Evolutionary conservation across 768 basidiomycete species (phyloP).

Genomic region (Boletales sp.): DNA sequence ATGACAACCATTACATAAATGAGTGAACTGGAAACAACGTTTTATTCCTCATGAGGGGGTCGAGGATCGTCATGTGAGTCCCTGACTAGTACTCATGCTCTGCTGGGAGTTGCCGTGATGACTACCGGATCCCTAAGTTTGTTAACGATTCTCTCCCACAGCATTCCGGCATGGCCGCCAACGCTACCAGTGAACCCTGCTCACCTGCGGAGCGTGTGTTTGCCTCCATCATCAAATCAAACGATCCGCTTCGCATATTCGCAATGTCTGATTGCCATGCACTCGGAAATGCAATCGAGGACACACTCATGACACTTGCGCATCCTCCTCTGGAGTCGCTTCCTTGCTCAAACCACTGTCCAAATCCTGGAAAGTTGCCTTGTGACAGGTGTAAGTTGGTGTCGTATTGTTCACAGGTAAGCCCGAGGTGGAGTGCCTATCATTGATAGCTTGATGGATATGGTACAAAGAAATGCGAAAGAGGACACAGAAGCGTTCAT

Average conservation of each 20-base stretch:
- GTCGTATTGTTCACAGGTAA: constrained; percentile 41
- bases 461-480: constrained; percentile 36
- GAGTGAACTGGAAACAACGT: constrained; percentile 5
- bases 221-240: constrained; percentile 12
- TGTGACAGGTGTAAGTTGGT: constrained; percentile 35
- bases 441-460: background rate
- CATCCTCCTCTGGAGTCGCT: constrained; percentile 22
- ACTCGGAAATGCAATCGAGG: constrained; percentile 13
- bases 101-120: background rate
- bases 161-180: constrained; percentile 6
- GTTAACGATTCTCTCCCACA: background rate
- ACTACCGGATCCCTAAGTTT: background rate
- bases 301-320: constrained; percentile 11
- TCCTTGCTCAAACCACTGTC: constrained; percentile 34
- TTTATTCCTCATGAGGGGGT: constrained; percentile 1
- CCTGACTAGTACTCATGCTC: background rate
- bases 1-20: too few relatives aligned
- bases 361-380: constrained; percentile 21
- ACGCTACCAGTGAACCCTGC: background rate
- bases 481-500: constrained; percentile 34
- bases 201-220: constrained; percentile 5
- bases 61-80: background rate
- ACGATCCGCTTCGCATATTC: constrained; percentile 16
- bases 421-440: background rate
- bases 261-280: constrained; percentile 16